A percentile compares a stretch with the other conserved stretches of the same genome.
Conservation (phyloP, 129 eudicot genomes). For the Cynara cardunculus region DNA sequence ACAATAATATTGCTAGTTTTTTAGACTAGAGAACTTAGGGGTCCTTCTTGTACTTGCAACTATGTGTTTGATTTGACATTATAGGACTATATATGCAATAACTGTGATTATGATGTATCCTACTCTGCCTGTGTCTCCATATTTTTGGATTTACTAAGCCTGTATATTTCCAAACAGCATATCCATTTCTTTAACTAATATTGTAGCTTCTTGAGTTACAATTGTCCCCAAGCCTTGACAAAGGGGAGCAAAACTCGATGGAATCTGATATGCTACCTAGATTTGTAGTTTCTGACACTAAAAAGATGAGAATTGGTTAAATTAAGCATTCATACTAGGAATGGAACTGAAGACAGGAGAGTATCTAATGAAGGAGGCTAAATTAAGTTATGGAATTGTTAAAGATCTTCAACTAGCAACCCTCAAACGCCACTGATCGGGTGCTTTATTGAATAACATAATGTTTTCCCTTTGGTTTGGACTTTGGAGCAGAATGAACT, state of each 20-base stretch:
- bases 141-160: neutral
- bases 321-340: neutral
- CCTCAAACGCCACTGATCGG: neutral
- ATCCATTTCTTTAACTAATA: neutral
- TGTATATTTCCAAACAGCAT: neutral
- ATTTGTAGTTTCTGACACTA: neutral
- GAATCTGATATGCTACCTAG: neutral
- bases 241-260: neutral
- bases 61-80: neutral
- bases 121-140: neutral
- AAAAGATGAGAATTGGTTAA: neutral
- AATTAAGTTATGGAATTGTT: neutral
- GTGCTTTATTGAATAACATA: neutral
- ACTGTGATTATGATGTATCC: neutral
- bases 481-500: constrained; percentile 8
- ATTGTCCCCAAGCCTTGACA: neutral
- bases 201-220: neutral
- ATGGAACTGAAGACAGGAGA: neutral
- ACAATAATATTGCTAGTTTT: neutral
- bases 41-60: neutral
- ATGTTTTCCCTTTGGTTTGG: neutral
- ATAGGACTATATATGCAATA: neutral
- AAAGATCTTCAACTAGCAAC: constrained; percentile 3
- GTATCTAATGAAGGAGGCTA: neutral
- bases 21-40: neutral